Evolutionary conservation across 208 protist species (phyloP), one percentile per base, ranked within the genome.

Genomic region (Leishmania tropica): DNA sequence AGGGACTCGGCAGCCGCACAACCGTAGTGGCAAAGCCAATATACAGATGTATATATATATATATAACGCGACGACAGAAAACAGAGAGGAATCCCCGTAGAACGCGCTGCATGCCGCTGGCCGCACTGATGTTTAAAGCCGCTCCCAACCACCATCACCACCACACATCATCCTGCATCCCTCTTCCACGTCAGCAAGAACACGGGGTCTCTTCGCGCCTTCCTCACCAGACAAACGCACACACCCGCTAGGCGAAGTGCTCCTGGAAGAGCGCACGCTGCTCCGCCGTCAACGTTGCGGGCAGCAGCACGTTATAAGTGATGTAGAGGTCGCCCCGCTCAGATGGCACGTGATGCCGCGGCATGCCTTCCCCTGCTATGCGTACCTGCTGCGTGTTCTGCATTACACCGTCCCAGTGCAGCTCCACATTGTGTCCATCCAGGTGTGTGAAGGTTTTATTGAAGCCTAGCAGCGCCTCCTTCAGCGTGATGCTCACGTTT

Each of bases 381-480:
- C 83, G 88, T 48, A 95, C 45, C 77, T 91, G 90, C 35, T 89
- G 85, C 37, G 92, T 90, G 70, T 93, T 89, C 70, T 89, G 91
- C 45, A 93, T 98, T 37, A 98, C 82, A 21, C 79, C 88, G 1
- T 37, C 76, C 35, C 74, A 47, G 24, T 81, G 58, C 67, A 82
- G 56, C 68, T 89, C 83, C 8, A 97, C 76, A 48, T 81, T 65
- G 53, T 87, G 87, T 11, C 92, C 94, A 71, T 99, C 98, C 24
- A 99, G 83, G 88, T 99, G 97, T 31, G 72, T 28, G 24, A 99
- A 67, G 8, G 79, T 67, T 56, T 88, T 93, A 40, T 93, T 80
- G 88, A 99, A 99, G 51, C 98, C 98, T 15, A 97, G 78, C 10
- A 99, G 86, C 60, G 97, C 96, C 80, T 98, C 96, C 72, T 91